Evolutionary conservation across 2,329 filamentous ascomycete genomes (phyloP).

Genomic region (Harringtonia lauricola): DNA sequence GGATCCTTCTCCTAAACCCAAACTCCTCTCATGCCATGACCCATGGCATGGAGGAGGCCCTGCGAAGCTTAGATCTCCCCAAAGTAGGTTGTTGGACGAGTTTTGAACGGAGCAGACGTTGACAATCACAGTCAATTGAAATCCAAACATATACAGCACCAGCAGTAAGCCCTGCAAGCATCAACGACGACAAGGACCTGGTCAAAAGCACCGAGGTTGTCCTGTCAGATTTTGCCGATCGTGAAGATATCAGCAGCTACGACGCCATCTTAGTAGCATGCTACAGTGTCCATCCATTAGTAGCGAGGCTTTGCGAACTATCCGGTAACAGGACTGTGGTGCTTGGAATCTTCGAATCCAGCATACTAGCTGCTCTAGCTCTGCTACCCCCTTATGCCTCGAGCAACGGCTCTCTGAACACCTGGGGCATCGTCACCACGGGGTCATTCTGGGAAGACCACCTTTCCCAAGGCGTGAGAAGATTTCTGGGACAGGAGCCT

Average conservation of each 20-base stretch:
- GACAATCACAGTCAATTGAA: constrained; percentile 27
- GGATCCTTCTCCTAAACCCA: constrained; percentile 65
- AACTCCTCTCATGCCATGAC: constrained; percentile 71
- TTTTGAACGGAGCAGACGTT: neutral
- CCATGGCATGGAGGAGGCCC: constrained; percentile 42
- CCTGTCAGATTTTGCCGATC: constrained; percentile 37
- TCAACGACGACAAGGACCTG: constrained; percentile 66
- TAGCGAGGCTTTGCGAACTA: constrained; percentile 39
- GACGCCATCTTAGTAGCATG: constrained; percentile 81
- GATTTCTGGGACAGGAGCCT: constrained; percentile 44
- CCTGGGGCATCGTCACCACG: constrained; percentile 82
- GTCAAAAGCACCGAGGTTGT: constrained; percentile 51
- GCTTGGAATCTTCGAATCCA: constrained; percentile 82
- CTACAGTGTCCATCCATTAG: constrained; percentile 75
- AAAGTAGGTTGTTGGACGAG: constrained; percentile 19
- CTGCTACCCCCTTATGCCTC: constrained; percentile 24
- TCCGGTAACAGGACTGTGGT: constrained; percentile 34
- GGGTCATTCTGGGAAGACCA: constrained; percentile 74
- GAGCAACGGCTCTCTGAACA: constrained; percentile 17
- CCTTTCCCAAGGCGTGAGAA: constrained; percentile 51
- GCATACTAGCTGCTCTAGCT: constrained; percentile 53
- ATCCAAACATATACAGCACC: constrained; percentile 59
- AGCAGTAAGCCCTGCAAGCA: constrained; percentile 53
- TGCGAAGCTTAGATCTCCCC: constrained; percentile 29
- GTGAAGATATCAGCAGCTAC: constrained; percentile 30